Percentiles rank a stretch among this genome's conserved stretches.
Conservation (phyloP, 148 eudicot species). For the Fallopia convolvulus region DNA sequence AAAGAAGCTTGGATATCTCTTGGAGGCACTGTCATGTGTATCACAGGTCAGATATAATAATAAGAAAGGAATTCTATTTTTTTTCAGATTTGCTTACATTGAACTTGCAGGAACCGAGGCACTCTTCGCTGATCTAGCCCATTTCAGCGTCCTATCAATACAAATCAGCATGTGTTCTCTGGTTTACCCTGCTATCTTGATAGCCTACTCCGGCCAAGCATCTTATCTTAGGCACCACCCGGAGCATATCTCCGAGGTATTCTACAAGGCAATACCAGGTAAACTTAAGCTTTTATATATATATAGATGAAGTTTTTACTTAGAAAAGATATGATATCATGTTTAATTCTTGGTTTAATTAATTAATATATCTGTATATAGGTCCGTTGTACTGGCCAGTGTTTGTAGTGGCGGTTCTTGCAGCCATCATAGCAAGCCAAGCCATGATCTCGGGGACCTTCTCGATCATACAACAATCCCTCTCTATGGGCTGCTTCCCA, state of each 20-base stretch:
- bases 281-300: background rate
- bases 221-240: constrained; percentile 25
- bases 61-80: too few relatives aligned
- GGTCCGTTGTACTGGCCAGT: constrained; percentile 33
- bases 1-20: constrained; percentile 64
- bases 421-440: constrained; percentile 49
- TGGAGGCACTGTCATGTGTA: constrained; percentile 64
- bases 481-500: constrained; percentile 28
- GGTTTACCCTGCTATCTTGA: constrained; percentile 29
- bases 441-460: constrained; percentile 38
- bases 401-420: constrained; percentile 35
- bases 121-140: constrained; percentile 37
- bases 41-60: constrained; percentile 33
- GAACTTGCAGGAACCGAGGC: constrained; percentile 21
- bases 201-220: constrained; percentile 35
- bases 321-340: too few relatives aligned
- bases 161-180: constrained; percentile 30
- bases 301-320: too few relatives aligned
- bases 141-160: constrained; percentile 29
- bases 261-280: constrained; percentile 31
- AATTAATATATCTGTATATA: background rate
- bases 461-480: constrained; percentile 33
- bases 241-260: constrained; percentile 11
- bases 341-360: too few relatives aligned
- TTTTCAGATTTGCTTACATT: too few relatives aligned